Base-by-base conservation (phyloP, 208 protist genomes). In the Wallacemonas collosoma region DNA sequence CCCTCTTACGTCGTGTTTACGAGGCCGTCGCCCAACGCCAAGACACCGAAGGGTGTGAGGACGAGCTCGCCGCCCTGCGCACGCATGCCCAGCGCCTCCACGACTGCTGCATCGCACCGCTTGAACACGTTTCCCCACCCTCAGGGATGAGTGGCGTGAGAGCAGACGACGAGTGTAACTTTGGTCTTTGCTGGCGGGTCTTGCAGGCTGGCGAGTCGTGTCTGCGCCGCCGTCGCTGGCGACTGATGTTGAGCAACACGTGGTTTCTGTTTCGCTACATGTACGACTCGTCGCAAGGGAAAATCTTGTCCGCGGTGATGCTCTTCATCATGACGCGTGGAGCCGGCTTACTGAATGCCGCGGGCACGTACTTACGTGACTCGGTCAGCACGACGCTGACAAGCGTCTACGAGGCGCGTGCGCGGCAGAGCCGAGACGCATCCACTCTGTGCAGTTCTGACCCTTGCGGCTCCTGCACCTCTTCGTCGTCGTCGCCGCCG, bases 181-280 rank as follows among this genome's bases (percentile, higher is more conserved):
- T 68, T 53, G 39, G 58, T 2, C 48, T 45, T 5, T 90, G 82
- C 60, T 93, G 88, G 88, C 63, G 68, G 15, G 71, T 72, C 50
- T 60, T 93, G 35, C 76, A 71, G 11, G 69, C 62, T 15, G 79
- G 74, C 4, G 54, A 84, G 11, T 50, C 71, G 17, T 67, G 63
- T 2, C 71, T 93, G 39, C 77, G 79, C 41, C 70, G 72, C 3
- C 79, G 64, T 6, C 75, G 75, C 15, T 68, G 74, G 11, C 44
- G 62, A 17, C 72, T 89, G 66, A 62, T 71, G 67, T 45, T 80
- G 36, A 62, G 74, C 3, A 85, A 82, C 45, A 65, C 89, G 41
- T 81, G 76, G 56, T 82, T 73, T 69, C 72, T 93, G 7, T 78
- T 82, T 38, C 77, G 57, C 54, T 93, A 88, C 77, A 73, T 91